Evolutionary conservation across 1,284 basidiomycete species (phyloP).

Genomic region (Fistulinella cinereoalba): DNA sequence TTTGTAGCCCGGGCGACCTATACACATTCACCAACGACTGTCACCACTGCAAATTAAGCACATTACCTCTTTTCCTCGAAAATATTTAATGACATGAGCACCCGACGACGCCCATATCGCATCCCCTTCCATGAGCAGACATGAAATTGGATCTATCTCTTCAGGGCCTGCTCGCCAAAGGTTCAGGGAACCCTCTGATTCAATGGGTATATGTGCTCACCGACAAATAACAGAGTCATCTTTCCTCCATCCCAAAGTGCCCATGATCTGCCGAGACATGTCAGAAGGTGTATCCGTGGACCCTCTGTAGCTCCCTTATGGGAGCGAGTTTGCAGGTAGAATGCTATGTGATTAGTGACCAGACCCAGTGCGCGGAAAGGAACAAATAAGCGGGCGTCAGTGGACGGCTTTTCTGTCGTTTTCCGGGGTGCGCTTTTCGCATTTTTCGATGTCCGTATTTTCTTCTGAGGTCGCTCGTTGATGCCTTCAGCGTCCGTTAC

Average conservation of each 20-base stretch:
- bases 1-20: conserved; percentile 54
- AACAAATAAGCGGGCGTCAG: conserved; percentile 71
- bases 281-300: conserved; percentile 80
- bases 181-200: background rate
- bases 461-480: conserved; percentile 25
- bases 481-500: conserved; percentile 10
- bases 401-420: conserved; percentile 6
- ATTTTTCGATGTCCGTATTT: conserved; percentile 9
- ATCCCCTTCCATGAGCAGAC: conserved; percentile 82
- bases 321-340: conserved; percentile 84
- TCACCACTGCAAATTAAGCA: conserved; percentile 1
- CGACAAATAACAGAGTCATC: conserved; percentile 92
- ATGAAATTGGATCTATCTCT: conserved; percentile 68
- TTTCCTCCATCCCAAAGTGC: conserved; percentile 95
- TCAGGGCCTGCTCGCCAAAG: conserved; percentile 64
- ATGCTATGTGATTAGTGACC: conserved; percentile 90
- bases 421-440: conserved; percentile 3
- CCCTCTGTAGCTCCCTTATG: conserved; percentile 85
- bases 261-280: conserved; percentile 90
- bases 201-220: conserved; percentile 44
- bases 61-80: conserved; percentile 82
- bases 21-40: conserved; percentile 5
- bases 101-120: conserved; percentile 83
- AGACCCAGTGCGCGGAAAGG: conserved; percentile 95
- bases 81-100: conserved; percentile 70